Base-by-base conservation (phyloP, 345 rosid species). In the Theobroma cacao region DNA sequence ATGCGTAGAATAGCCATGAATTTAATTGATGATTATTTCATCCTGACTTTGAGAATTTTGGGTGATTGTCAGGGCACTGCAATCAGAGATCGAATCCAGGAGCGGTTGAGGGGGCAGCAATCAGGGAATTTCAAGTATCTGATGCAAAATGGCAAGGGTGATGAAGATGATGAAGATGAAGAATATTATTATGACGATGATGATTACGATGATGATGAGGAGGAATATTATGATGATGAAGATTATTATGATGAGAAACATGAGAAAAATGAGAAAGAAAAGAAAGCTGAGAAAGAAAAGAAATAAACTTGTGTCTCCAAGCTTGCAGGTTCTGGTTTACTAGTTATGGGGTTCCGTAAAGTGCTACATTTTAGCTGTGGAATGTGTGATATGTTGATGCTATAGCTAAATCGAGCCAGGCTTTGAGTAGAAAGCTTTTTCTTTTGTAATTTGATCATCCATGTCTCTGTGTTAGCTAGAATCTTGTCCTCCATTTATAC, bases 41-140 rank as follows among this genome's bases (percentile, higher is more conserved):
- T 13, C 31, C 48, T 56, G n/a, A 33, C 15, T 4, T 24, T 55
- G 33, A 58, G 43, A 55, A 28, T 34, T 38, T 41, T 13, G 41
- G 67, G 59, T 56, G 64, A 43, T 50, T 48, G 24, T 77, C 77
- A 94, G 98, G 98, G 97, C 64, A 91, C 94, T 43, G 97, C 94
- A 75, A 94, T 94, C 52, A 86, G 93, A 82, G 97, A 92, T 74
- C 68, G 93, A 68, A 94, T 92, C 86, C 97, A 91, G 73, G 98
- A 92, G 79, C 87, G 90, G 69, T 70, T 94, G 73, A 88, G 80
- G 84, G 86, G 86, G 71, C 97, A 91, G 81, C 84, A 71, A 31
- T 77, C 59, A 38, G 53, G 28, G 36, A 52, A 24, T 22, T 75
- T 53, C 31, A 40, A 12, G 12, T 67, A 11, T 34, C 72, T 87